These are phyloP conservation scores for Vitis rotundifolia DNA, from an alignment of 164 flowering plant genomes.

Conservation along the genomic window DNA sequence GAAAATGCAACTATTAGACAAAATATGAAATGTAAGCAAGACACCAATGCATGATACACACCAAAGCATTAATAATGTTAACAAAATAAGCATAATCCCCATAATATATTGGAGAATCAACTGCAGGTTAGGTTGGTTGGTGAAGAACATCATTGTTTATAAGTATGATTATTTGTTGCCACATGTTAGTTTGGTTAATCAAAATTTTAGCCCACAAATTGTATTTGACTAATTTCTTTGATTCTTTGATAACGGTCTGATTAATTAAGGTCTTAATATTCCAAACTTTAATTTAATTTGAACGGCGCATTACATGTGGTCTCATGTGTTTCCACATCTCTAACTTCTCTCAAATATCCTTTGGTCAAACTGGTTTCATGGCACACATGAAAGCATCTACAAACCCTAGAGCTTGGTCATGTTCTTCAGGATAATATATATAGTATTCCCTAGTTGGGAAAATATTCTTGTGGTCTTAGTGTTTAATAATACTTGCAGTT, in stretches of 20 bases:
- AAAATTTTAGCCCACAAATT: background rate
- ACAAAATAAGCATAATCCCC: no score
- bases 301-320: constrained; percentile 44
- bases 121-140: background rate
- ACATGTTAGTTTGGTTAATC: constrained; percentile 16
- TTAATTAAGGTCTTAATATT: constrained; percentile 7
- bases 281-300: background rate
- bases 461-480: background rate
- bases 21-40: background rate
- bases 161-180: constrained; percentile 6
- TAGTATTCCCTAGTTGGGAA: constrained; percentile 6
- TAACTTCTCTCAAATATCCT: constrained; percentile 4
- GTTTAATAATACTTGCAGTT: constrained; percentile 10
- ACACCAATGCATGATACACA: background rate
- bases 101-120: no score
- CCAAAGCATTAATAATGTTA: no score
- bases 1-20: constrained; percentile 1
- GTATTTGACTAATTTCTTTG: background rate
- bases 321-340: constrained; percentile 42
- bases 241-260: constrained; percentile 11
- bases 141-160: background rate
- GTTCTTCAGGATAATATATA: constrained; percentile 9
- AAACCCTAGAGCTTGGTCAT: constrained; percentile 14
- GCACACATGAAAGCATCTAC: constrained; percentile 14
- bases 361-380: constrained; percentile 18